phyloP scores from a whole-genome alignment of 108 stramenopile genomes.

The Cylindrotheca fusiformis region DNA sequence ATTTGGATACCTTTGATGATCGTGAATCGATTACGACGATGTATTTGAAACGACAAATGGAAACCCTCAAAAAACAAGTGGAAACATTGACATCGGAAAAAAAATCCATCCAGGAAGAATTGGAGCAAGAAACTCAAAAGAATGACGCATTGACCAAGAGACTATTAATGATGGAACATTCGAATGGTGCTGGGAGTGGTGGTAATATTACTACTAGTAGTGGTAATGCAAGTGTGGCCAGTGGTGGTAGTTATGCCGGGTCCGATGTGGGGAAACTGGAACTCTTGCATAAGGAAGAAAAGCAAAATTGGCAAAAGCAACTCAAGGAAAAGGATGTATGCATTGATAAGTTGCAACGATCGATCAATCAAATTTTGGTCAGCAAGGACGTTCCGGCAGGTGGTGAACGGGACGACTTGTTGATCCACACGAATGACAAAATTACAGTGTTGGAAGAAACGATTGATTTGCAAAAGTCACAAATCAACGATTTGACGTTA shows the following conservation, averaged over 20 bases:
- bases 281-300: neutral
- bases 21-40: neutral
- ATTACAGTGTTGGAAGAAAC: neutral
- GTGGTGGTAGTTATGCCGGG: too few species aligned
- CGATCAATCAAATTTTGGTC: neutral
- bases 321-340: neutral
- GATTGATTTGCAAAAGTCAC: neutral
- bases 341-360: neutral
- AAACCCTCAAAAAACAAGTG: conserved; percentile 1
- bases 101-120: neutral
- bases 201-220: too few species aligned
- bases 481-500: neutral
- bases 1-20: conserved; percentile 1
- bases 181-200: too few species aligned
- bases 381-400: neutral
- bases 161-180: too few species aligned
- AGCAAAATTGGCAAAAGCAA: neutral
- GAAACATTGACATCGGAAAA: neutral
- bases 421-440: neutral
- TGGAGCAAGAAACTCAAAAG: neutral
- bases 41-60: neutral
- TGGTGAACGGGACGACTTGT: too few species aligned
- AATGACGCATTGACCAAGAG: neutral
- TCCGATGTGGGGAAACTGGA: too few species aligned
- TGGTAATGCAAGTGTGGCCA: too few species aligned